These are phyloP conservation scores for Rehmannia glutinosa DNA, from an alignment of 257 asterid genomes.

Conservation along the genomic window DNA sequence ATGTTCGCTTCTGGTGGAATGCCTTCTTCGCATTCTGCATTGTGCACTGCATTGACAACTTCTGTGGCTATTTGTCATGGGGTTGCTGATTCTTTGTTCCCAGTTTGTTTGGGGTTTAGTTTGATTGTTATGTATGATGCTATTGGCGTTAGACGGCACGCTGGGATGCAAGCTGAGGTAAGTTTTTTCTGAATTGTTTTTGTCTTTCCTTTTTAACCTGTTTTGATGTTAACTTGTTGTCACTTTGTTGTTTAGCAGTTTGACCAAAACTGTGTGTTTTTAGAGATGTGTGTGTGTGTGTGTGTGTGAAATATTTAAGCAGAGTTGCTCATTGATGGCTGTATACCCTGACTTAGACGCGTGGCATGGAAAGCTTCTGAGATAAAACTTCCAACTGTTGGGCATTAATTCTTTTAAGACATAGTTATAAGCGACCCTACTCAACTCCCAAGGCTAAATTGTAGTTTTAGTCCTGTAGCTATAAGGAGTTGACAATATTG, in stretches of 20 bases:
- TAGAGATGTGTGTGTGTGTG: background rate
- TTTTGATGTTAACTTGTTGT: background rate
- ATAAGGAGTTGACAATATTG: too few relatives aligned
- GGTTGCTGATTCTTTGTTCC: slow-evolving; percentile 81
- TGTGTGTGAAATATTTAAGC: background rate
- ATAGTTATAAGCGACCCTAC: background rate
- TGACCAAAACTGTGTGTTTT: background rate
- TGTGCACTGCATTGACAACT: slow-evolving; percentile 85
- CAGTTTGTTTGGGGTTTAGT: slow-evolving; percentile 81
- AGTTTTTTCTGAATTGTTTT: background rate
- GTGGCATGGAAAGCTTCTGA: too few relatives aligned
- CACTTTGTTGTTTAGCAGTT: background rate
- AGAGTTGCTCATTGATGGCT: background rate
- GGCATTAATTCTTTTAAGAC: background rate
- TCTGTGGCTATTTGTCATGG: slow-evolving; percentile 90
- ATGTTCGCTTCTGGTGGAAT: slow-evolving; percentile 79
- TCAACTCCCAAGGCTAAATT: background rate
- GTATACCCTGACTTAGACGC: too few relatives aligned
- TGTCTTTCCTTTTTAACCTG: background rate
- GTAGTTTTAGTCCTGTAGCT: too few relatives aligned
- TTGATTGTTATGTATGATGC: slow-evolving; percentile 96
- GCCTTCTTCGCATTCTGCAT: slow-evolving; percentile 85
- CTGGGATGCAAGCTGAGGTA: slow-evolving; percentile 93
- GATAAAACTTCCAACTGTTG: background rate
- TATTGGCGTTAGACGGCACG: slow-evolving; percentile 78